Percentiles rank a stretch among this genome's conserved stretches.
Conservation (phyloP, 352 stramenopile genomes). For the Phytophthora pini region DNA sequence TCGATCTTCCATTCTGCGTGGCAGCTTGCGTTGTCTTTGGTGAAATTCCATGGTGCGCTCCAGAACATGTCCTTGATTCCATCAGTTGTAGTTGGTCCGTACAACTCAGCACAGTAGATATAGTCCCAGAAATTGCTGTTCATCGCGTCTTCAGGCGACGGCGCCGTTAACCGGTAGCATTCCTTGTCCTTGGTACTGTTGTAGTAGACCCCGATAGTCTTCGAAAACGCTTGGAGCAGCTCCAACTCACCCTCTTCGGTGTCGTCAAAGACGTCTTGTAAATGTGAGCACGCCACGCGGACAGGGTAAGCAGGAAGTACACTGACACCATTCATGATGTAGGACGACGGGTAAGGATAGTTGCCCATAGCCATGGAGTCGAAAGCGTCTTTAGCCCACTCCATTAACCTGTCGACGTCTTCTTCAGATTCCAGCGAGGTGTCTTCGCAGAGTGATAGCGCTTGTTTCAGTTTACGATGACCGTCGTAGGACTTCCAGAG, state of each 20-base stretch:
- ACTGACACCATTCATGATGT: slow-evolving; percentile 89
- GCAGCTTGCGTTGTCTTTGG: slow-evolving; percentile 65
- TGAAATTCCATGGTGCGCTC: slow-evolving; percentile 62
- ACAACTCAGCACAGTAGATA: slow-evolving; percentile 66
- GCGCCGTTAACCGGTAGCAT: slow-evolving; percentile 56
- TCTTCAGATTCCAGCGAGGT: slow-evolving; percentile 46
- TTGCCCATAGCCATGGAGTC: slow-evolving; percentile 96
- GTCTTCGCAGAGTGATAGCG: slow-evolving; percentile 62
- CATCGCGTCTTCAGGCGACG: slow-evolving; percentile 37
- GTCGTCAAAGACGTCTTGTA: slow-evolving; percentile 34
- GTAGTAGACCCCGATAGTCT: slow-evolving; percentile 73
- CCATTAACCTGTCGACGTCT: slow-evolving; percentile 61
- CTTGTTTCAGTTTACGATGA: slow-evolving; percentile 41
- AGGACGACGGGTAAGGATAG: slow-evolving; percentile 95
- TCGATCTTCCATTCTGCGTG: slow-evolving; percentile 57
- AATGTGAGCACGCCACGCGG: slow-evolving; percentile 78
- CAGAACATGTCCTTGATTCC: slow-evolving; percentile 90
- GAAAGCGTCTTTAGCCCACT: slow-evolving; percentile 81
- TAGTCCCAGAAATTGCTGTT: slow-evolving; percentile 67
- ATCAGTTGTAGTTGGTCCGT: slow-evolving; percentile 48
- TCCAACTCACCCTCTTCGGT: slow-evolving; percentile 31
- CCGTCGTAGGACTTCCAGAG: slow-evolving; percentile 55
- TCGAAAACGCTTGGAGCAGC: slow-evolving; percentile 41
- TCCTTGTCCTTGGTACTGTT: slow-evolving; percentile 61
- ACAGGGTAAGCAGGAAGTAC: slow-evolving; percentile 91